phyloP scores from a whole-genome alignment of 1,139 yeast genomes.

The Zygoascus sp. region DNA sequence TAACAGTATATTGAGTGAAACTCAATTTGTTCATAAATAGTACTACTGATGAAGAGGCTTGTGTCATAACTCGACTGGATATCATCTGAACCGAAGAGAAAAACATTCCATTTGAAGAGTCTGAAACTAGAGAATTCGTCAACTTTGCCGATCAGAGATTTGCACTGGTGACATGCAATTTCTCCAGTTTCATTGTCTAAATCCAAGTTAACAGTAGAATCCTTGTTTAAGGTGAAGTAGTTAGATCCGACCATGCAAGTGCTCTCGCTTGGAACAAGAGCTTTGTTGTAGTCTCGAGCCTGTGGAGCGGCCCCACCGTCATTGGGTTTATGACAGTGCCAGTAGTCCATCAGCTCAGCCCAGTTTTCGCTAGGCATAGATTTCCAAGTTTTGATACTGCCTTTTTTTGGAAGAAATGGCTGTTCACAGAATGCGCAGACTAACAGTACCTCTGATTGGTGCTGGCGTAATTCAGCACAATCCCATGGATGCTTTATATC shows the following conservation, averaged over 20 bases:
- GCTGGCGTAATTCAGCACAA: slow-evolving; percentile 16
- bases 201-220: slow-evolving; percentile 22
- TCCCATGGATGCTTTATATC: slow-evolving; percentile 22
- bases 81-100: not conserved
- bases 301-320: slow-evolving; percentile 29
- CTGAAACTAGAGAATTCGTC: slow-evolving; percentile 29
- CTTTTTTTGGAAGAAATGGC: slow-evolving; percentile 15
- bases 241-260: slow-evolving; percentile 54
- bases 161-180: slow-evolving; percentile 19
- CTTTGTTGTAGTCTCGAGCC: slow-evolving; percentile 29
- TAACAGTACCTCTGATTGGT: not conserved
- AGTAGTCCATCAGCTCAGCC: slow-evolving; percentile 94
- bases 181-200: slow-evolving; percentile 3
- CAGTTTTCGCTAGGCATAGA: slow-evolving; percentile 91
- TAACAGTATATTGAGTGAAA: slow-evolving; percentile 37
- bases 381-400: slow-evolving; percentile 24
- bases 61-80: slow-evolving; percentile 16
- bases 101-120: slow-evolving; percentile 59
- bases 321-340: slow-evolving; percentile 96
- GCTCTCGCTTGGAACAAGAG: slow-evolving; percentile 44
- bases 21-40: slow-evolving; percentile 29
- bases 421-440: slow-evolving; percentile 12
- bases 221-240: slow-evolving; percentile 46
- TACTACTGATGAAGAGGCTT: slow-evolving; percentile 26
- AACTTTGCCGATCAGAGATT: slow-evolving; percentile 16